Evolutionary conservation across 164 flowering plant species (phyloP).

Genomic region (Macadamia integrifolia): DNA sequence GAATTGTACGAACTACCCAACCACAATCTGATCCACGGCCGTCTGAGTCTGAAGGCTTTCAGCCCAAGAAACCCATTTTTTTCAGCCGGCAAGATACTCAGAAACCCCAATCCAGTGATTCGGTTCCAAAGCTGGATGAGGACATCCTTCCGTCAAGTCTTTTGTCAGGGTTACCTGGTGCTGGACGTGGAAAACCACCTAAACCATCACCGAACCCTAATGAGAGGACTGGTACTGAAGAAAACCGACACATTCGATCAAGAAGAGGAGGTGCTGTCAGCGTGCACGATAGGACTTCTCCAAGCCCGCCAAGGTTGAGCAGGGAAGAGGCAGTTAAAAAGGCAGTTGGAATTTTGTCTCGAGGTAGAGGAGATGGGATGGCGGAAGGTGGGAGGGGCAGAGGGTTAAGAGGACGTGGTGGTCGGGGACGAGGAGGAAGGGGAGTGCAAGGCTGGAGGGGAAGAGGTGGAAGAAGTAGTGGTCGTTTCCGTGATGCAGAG

Average conservation of each 20-base stretch:
- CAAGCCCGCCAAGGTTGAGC: conserved; percentile 23
- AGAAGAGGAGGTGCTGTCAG: conserved; percentile 6
- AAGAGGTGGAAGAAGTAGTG: conserved; percentile 13
- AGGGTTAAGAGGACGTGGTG: conserved; percentile 19
- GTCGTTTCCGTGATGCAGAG: conserved; percentile 14
- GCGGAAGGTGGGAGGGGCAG: conserved; percentile 28
- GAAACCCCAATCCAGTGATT: conserved; percentile 5
- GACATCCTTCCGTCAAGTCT: conserved; percentile 19
- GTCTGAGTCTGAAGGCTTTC: conserved; percentile 11
- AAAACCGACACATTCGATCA: conserved; percentile 51
- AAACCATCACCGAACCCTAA: conserved; percentile 8
- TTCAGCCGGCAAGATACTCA: conserved; percentile 20
- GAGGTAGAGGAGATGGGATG: conserved; percentile 19
- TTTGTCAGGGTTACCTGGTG: conserved; percentile 22
- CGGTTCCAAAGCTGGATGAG: background rate
- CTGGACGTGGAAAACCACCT: conserved; percentile 56
- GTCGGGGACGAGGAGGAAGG: conserved; percentile 12
- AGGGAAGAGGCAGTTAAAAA: conserved; percentile 40
- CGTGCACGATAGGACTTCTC: conserved; percentile 5
- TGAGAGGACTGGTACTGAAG: conserved; percentile 22
- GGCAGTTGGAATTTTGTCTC: conserved; percentile 33
- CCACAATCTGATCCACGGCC: conserved; percentile 7
- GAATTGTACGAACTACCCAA: conserved; percentile 22
- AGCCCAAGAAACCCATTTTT: conserved; percentile 38
- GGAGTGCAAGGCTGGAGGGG: conserved; percentile 15